Base-by-base conservation (phyloP, 1,139 yeast species). In the Candida glucosophila region DNA sequence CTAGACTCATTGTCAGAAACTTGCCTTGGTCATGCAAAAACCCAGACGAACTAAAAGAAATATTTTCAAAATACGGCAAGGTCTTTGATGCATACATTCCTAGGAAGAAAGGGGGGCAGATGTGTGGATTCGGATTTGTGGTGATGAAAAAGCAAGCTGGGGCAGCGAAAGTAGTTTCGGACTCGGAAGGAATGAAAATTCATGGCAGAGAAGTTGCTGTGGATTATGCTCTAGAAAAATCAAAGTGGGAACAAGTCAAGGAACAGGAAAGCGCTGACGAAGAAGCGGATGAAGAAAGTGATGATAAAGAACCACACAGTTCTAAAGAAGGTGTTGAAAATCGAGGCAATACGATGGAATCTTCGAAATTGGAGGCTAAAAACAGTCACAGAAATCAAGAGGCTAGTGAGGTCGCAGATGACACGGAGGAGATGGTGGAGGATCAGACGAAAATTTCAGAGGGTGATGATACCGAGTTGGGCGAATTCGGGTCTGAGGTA, bases 41-140 rank as follows among this genome's bases (percentile, higher is more conserved):
- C 34, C 79, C 93, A 4, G 73, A 72, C 7, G 73, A 70, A 28
- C 62, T 90, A 44, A 76, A 72, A 47, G 77, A 77, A 40, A 47
- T 77, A 7, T 92, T 90, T 44, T 58, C 68, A 31, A 77, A 74
- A 45, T 90, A 61, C 47, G 99, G 98, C 27, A 79, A 82, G 23
- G 95, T 90, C 16, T 74, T 73, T 24, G 95, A 88, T 49, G 95
- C 92, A 1, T 74, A 77, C 40, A 85, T 90, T 39, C 98, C 98
- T 20, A 73, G 83, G 44, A 83, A 82, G 45, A 69, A 72, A 28
- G 93, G 86, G 27, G 95, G 96, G 8, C 78, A 72, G 49, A 81
- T 90, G 92, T 65, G 81, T 36, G 98, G 98, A 7, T 90, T 90
- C 66, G 99, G 88, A 0, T 92, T 90, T 52, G 88, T 90, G 12